phyloP scores from a whole-genome alignment of 2,329 filamentous ascomycete species.

The Samsoniella hepiali region DNA sequence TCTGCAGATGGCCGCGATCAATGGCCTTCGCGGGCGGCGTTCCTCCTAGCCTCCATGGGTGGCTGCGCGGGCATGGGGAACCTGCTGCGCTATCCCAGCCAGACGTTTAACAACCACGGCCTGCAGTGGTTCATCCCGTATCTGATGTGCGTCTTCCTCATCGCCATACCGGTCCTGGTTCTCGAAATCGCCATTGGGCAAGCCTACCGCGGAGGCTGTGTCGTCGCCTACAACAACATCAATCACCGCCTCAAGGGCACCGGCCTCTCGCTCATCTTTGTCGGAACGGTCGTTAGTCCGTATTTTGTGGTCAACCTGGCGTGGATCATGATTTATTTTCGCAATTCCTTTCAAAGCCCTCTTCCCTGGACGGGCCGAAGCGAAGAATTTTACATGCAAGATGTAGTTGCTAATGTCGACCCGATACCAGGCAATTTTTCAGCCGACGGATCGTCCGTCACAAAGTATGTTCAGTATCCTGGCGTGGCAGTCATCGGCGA shows the following conservation, averaged over 20 bases:
- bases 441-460: slow-evolving; percentile 36
- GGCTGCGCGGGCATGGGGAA: slow-evolving; percentile 58
- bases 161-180: slow-evolving; percentile 54
- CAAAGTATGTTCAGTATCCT: slow-evolving; percentile 45
- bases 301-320: slow-evolving; percentile 56
- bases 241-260: slow-evolving; percentile 51
- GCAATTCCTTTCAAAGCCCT: slow-evolving; percentile 52
- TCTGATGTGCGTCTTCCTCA: slow-evolving; percentile 50
- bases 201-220: slow-evolving; percentile 53
- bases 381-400: slow-evolving; percentile 49
- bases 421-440: slow-evolving; percentile 39
- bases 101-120: slow-evolving; percentile 58
- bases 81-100: slow-evolving; percentile 54
- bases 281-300: slow-evolving; percentile 53
- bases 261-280: slow-evolving; percentile 49
- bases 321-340: slow-evolving; percentile 59
- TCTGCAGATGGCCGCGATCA: slow-evolving; percentile 46
- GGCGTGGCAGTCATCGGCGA: slow-evolving; percentile 48
- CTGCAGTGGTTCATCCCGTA: slow-evolving; percentile 61
- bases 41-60: slow-evolving; percentile 56
- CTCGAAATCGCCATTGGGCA: slow-evolving; percentile 69
- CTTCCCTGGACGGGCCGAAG: slow-evolving; percentile 51
- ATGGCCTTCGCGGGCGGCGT: slow-evolving; percentile 53
- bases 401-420: slow-evolving; percentile 47
- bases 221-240: slow-evolving; percentile 53